Evolutionary conservation across 2,329 filamentous ascomycete genomes (phyloP).

Genomic region (Pezicula radicicola): DNA sequence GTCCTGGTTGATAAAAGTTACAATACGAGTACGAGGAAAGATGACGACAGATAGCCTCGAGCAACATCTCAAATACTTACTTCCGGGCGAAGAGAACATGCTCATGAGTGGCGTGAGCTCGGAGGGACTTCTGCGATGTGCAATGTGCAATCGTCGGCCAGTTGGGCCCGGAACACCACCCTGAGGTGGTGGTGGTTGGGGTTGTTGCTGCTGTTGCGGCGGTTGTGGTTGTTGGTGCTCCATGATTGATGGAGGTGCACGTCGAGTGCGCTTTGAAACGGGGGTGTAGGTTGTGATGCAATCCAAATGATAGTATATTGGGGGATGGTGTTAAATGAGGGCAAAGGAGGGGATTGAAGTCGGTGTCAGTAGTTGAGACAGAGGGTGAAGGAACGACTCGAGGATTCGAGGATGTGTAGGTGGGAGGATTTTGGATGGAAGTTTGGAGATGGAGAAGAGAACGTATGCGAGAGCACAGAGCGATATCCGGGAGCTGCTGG

Average conservation of each 20-base stretch:
- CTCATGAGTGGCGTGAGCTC: constrained; percentile 97
- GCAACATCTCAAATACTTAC: constrained; percentile 43
- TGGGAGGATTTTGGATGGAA: constrained; percentile 45
- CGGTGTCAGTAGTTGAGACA: constrained; percentile 10
- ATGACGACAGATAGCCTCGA: constrained; percentile 22
- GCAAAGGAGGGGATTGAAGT: constrained; percentile 26
- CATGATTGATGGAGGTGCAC: constrained; percentile 42
- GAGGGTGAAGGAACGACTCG: constrained; percentile 27
- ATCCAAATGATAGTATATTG: constrained; percentile 23
- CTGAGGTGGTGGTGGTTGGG: constrained; percentile 36
- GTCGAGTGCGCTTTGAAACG: constrained; percentile 39
- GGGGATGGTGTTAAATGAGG: constrained; percentile 19
- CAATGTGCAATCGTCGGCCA: constrained; percentile 92
- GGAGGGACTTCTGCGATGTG: constrained; percentile 93
- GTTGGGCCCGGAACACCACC: constrained; percentile 68
- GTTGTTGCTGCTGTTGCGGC: constrained; percentile 55
- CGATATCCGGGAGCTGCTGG: no score
- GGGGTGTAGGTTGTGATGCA: constrained; percentile 10
- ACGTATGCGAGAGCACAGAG: constrained; percentile 5
- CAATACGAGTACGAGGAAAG: not conserved
- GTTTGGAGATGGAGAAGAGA: constrained; percentile 25
- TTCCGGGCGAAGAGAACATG: constrained; percentile 64
- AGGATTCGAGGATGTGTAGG: constrained; percentile 31
- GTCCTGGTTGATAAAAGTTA: constrained; percentile 1
- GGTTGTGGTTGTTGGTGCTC: constrained; percentile 55